Evolutionary conservation across 352 stramenopile species (phyloP).

Genomic region (Stramenopiles sp.): DNA sequence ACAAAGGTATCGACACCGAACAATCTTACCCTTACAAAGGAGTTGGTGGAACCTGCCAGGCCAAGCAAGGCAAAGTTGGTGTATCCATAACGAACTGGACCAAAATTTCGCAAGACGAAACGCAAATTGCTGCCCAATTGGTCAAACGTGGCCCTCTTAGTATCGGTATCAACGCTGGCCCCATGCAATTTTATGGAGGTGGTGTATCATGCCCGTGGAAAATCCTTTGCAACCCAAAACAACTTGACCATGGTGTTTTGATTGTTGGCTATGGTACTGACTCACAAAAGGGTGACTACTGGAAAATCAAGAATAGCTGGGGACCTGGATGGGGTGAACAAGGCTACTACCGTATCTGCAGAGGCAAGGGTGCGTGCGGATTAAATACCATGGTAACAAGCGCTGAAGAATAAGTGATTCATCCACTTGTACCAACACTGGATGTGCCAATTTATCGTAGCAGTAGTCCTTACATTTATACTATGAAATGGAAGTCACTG

Average conservation of each 20-base stretch:
- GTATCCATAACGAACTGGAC: constrained; percentile 46
- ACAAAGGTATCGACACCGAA: constrained; percentile 71
- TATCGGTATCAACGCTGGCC: constrained; percentile 75
- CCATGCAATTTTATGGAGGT: constrained; percentile 86
- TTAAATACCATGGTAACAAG: background rate
- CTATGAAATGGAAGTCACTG: no score
- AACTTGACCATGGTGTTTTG: constrained; percentile 34
- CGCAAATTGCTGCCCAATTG: constrained; percentile 44
- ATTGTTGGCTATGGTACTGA: constrained; percentile 33
- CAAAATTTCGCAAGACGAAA: constrained; percentile 53
- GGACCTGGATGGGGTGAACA: constrained; percentile 29
- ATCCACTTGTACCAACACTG: no score
- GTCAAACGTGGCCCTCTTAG: constrained; percentile 65
- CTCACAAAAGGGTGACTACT: constrained; percentile 40
- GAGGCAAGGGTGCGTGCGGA: constrained; percentile 55
- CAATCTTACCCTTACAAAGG: constrained; percentile 79
- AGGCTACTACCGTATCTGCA: constrained; percentile 64
- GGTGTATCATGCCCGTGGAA: constrained; percentile 68
- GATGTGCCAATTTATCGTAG: no score
- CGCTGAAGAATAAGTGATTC: background rate
- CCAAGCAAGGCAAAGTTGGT: constrained; percentile 12
- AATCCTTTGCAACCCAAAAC: constrained; percentile 8
- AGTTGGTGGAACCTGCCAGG: constrained; percentile 37
- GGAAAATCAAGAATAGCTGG: constrained; percentile 87
- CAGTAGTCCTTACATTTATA: no score